phyloP scores from a whole-genome alignment of 148 eudicot species.

The Pharnaceum exiguum region DNA sequence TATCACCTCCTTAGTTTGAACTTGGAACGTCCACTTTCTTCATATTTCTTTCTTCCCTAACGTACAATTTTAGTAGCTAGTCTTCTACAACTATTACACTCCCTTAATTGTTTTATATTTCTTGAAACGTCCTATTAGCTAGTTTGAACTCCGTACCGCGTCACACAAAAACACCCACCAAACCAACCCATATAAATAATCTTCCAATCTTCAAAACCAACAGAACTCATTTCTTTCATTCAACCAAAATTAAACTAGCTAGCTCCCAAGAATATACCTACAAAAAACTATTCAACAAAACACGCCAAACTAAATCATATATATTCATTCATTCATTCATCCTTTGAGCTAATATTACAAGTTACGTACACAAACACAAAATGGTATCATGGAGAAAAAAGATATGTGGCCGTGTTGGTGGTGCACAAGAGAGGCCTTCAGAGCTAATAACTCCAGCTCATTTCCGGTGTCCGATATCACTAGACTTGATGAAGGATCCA shows the following conservation, averaged over 20 bases:
- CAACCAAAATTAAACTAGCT: slow-evolving; percentile 1
- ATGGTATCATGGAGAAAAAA: slow-evolving; percentile 53
- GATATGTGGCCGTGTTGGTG: slow-evolving; percentile 19
- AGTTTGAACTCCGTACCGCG: slow-evolving; percentile 15
- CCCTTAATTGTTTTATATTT: neutral
- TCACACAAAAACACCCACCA: neutral
- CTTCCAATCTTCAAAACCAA: too few species aligned
- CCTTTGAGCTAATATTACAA: neutral
- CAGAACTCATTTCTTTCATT: neutral
- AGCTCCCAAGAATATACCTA: neutral
- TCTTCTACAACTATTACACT: neutral
- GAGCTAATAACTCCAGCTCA: slow-evolving; percentile 55
- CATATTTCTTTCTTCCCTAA: neutral
- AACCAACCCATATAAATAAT: slow-evolving; percentile 14
- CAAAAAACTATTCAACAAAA: too few species aligned
- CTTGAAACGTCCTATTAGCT: neutral
- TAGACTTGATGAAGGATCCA: slow-evolving; percentile 91
- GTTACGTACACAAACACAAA: neutral
- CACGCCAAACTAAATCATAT: neutral
- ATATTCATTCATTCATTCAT: neutral
- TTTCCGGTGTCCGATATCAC: slow-evolving; percentile 76
- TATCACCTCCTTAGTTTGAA: slow-evolving; percentile 16
- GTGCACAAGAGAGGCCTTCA: neutral
- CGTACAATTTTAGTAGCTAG: neutral
- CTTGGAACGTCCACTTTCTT: slow-evolving; percentile 9